These are phyloP conservation scores for Flaveria linearis DNA, from an alignment of 129 eudicot species.

Conservation along the genomic window DNA sequence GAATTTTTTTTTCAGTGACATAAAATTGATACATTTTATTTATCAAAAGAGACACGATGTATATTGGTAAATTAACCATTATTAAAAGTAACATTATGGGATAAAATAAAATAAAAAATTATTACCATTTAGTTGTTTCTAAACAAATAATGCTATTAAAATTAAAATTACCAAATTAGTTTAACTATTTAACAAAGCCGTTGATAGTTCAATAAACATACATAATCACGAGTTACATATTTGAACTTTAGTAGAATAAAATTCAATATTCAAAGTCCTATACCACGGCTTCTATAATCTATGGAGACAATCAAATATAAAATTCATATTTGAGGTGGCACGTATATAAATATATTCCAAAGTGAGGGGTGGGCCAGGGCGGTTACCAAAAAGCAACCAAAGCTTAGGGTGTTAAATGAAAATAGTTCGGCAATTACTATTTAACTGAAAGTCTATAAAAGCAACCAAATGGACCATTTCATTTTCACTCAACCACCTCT, in stretches of 20 bases:
- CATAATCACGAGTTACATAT: not conserved
- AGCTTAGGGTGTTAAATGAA: constrained; percentile 1
- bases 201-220: not conserved
- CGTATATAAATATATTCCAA: not conserved
- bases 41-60: no score
- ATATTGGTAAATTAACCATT: no score
- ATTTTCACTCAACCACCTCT: constrained; percentile 15
- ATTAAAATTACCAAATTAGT: no score
- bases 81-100: no score
- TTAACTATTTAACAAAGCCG: not conserved
- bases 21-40: no score
- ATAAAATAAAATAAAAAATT: no score
- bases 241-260: not conserved
- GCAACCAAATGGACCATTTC: constrained; percentile 28
- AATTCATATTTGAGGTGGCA: constrained; percentile 18
- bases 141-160: no score
- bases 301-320: constrained; percentile 13
- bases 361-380: constrained; percentile 16
- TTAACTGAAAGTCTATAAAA: constrained; percentile 34
- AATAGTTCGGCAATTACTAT: constrained; percentile 24
- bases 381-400: not conserved
- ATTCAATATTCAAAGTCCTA: constrained; percentile 22
- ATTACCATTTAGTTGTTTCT: no score
- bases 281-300: constrained; percentile 22
- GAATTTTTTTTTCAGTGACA: no score